A percentile compares a stretch with the other conserved stretches of the same genome.
Evolutionary conservation across 148 eudicot species (phyloP).

Genomic region (Diospyros kaki): DNA sequence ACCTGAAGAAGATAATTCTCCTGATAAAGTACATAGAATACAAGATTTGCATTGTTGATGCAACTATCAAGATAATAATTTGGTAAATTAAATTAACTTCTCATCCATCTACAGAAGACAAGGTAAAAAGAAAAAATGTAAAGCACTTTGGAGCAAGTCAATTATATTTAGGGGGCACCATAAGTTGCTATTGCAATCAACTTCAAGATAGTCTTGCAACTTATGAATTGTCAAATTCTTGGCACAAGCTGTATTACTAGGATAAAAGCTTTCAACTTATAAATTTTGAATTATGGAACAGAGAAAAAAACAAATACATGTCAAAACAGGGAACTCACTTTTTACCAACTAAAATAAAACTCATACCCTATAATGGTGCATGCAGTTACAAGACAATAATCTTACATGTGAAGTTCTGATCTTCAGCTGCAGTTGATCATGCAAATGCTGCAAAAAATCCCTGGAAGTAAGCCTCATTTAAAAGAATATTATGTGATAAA

Average conservation of each 20-base stretch:
- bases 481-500: background rate
- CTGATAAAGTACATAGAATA: background rate
- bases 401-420: conserved; percentile 64
- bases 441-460: conserved; percentile 54
- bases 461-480: conserved; percentile 2
- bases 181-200: background rate
- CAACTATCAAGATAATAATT: background rate
- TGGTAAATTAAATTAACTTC: background rate
- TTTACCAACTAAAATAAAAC: conserved; percentile 1
- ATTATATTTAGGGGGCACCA: conserved; percentile 2
- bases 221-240: background rate
- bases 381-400: conserved; percentile 11
- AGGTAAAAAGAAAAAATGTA: background rate
- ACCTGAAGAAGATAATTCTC: background rate
- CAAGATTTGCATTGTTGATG: background rate
- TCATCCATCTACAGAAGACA: background rate
- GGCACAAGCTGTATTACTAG: conserved; percentile 1
- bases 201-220: background rate
- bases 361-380: background rate
- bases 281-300: background rate
- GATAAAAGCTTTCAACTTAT: conserved; percentile 2
- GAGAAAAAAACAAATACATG: background rate
- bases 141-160: background rate
- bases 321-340: background rate
- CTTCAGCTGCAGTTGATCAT: conserved; percentile 80